Conservation (phyloP, 192 early-diverging fungal genomes). For the Backusella sp. region DNA sequence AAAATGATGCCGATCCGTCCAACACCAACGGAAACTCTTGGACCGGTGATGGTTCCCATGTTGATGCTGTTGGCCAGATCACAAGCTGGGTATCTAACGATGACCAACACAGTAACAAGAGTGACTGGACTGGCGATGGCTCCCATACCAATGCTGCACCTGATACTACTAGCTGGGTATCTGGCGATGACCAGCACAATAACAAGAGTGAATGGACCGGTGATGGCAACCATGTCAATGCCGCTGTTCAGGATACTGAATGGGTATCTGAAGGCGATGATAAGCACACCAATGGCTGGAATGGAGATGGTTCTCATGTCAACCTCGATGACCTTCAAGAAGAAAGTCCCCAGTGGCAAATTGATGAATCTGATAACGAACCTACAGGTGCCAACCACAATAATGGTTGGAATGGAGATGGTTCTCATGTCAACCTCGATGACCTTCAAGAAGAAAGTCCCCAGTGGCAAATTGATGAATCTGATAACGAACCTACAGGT, state of each 20-base stretch:
- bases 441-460: neutral
- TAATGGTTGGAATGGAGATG: neutral
- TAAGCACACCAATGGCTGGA: neutral
- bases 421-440: neutral
- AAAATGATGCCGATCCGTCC: slow-evolving; percentile 7
- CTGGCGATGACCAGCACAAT: neutral
- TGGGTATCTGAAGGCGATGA: neutral
- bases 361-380: neutral
- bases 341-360: neutral
- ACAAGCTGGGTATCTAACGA: neutral
- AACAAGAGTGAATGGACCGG: neutral
- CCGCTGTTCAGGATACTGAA: neutral
- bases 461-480: neutral
- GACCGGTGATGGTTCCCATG: neutral
- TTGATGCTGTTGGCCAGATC: neutral
- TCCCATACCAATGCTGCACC: neutral
- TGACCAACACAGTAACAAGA: neutral
- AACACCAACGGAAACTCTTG: neutral
- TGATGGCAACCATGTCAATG: neutral
- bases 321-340: neutral
- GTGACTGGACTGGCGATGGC: neutral
- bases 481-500: neutral
- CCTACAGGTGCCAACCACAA: neutral
- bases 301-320: neutral
- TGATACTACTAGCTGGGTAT: neutral